Evolutionary conservation across 768 basidiomycete genomes (phyloP).

Genomic region (Wakefieldia striispora): DNA sequence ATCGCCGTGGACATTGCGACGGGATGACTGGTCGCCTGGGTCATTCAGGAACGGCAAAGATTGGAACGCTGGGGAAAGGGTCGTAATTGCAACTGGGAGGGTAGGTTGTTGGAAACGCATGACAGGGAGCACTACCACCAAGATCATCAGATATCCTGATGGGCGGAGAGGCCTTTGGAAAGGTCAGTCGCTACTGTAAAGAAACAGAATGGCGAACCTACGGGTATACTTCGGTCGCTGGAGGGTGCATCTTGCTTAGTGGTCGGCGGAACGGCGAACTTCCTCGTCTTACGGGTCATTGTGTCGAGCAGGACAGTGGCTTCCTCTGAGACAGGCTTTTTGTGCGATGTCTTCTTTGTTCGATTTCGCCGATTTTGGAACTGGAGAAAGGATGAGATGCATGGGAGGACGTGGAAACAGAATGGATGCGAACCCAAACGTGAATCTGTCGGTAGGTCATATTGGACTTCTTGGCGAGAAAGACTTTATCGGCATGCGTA

Average conservation of each 20-base stretch:
- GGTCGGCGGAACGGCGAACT: slow-evolving; percentile 20
- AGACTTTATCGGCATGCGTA: slow-evolving; percentile 35
- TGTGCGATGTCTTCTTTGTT: slow-evolving; percentile 29
- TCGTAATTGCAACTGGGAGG: slow-evolving; percentile 14
- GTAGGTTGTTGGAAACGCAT: slow-evolving; percentile 25
- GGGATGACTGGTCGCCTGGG: not conserved
- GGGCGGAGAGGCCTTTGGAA: not conserved
- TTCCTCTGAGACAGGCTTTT: slow-evolving; percentile 15
- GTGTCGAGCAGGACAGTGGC: slow-evolving; percentile 22
- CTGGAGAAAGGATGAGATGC: slow-evolving; percentile 23
- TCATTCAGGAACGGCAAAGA: slow-evolving; percentile 8
- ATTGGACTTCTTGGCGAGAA: slow-evolving; percentile 40
- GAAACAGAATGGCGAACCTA: not conserved
- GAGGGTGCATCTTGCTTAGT: slow-evolving; percentile 3
- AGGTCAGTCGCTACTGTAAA: not conserved
- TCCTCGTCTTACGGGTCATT: slow-evolving; percentile 23
- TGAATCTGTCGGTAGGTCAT: slow-evolving; percentile 51
- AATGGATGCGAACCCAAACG: slow-evolving; percentile 45
- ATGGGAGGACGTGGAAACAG: not conserved
- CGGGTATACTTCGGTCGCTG: slow-evolving; percentile 6
- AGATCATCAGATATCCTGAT: not conserved
- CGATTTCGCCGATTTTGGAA: slow-evolving; percentile 51
- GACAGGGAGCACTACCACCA: slow-evolving; percentile 12
- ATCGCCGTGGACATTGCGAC: not conserved
- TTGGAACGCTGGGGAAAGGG: slow-evolving; percentile 13